These are phyloP conservation scores for Petunia axillaris DNA, from an alignment of 257 asterid species.

Conservation along the genomic window DNA sequence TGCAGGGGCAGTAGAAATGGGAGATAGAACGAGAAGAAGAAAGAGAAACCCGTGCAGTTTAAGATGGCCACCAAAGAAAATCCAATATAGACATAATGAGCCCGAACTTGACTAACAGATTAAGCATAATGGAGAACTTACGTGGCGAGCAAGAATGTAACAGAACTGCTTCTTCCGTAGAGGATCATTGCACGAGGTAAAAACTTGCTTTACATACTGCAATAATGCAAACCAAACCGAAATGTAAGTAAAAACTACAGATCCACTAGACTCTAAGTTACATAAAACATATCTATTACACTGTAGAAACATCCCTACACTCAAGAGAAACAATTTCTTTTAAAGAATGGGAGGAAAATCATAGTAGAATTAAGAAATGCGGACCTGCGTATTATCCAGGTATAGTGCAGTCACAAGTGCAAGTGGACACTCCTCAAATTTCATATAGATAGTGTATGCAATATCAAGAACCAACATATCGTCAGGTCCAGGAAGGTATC, in stretches of 20 bases:
- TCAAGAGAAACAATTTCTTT: background rate
- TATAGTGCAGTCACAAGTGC: slow-evolving; percentile 81
- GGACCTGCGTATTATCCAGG: slow-evolving; percentile 83
- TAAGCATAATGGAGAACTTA: slow-evolving; percentile 43
- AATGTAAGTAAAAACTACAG: background rate
- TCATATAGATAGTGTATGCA: slow-evolving; percentile 79
- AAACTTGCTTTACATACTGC: slow-evolving; percentile 84
- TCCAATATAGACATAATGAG: background rate
- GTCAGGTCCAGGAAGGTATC: slow-evolving; percentile 95
- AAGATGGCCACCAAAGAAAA: background rate
- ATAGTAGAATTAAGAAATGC: slow-evolving; percentile 22
- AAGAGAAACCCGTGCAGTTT: background rate
- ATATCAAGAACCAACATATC: slow-evolving; percentile 80
- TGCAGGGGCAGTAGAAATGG: background rate
- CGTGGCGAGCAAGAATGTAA: slow-evolving; percentile 90
- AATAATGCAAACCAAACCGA: slow-evolving; percentile 25
- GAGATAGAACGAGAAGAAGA: background rate
- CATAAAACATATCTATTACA: background rate
- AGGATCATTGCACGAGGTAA: slow-evolving; percentile 57
- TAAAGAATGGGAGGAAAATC: background rate
- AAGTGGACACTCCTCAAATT: slow-evolving; percentile 75
- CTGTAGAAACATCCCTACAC: slow-evolving; percentile 13
- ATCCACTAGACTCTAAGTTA: background rate
- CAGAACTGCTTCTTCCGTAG: slow-evolving; percentile 74
- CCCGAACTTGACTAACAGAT: background rate